phyloP scores from a whole-genome alignment of 2,329 filamentous ascomycete species.

The Neopestalotiopsis rosae region DNA sequence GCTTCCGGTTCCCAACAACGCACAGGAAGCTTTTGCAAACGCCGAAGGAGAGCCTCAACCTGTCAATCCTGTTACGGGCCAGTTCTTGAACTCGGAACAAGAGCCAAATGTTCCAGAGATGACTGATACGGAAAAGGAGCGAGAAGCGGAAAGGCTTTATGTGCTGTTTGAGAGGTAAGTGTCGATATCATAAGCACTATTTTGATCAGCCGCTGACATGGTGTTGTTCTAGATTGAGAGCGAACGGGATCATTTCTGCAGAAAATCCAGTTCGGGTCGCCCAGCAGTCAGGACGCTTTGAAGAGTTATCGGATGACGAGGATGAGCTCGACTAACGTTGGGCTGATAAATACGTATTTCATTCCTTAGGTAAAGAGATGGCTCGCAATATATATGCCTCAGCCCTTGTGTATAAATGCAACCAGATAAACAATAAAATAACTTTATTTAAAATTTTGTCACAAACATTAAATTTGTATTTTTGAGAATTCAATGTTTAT shows the following conservation, averaged over 20 bases:
- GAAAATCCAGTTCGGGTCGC: slow-evolving; percentile 72
- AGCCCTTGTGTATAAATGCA: no score
- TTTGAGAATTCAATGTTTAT: no score
- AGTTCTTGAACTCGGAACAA: slow-evolving; percentile 74
- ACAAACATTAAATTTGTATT: no score
- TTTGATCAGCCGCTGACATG: not conserved
- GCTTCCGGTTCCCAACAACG: slow-evolving; percentile 74
- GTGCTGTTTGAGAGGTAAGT: slow-evolving; percentile 84
- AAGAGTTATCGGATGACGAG: slow-evolving; percentile 56
- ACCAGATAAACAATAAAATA: no score
- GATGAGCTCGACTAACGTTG: slow-evolving; percentile 32
- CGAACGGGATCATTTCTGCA: slow-evolving; percentile 66
- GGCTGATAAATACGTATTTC: not conserved
- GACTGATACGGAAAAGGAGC: slow-evolving; percentile 90
- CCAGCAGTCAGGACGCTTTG: slow-evolving; percentile 65
- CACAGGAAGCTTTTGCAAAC: slow-evolving; percentile 56
- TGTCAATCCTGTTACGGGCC: slow-evolving; percentile 87
- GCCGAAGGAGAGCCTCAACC: slow-evolving; percentile 39
- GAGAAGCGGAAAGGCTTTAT: slow-evolving; percentile 88
- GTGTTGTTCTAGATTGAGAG: slow-evolving; percentile 29
- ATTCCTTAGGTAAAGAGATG: no score
- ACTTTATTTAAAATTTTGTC: no score
- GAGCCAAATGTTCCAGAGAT: slow-evolving; percentile 69
- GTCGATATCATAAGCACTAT: not conserved
- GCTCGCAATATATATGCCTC: no score